phyloP scores from a whole-genome alignment of 768 basidiomycete genomes.

The Hypholoma sublateritium region DNA sequence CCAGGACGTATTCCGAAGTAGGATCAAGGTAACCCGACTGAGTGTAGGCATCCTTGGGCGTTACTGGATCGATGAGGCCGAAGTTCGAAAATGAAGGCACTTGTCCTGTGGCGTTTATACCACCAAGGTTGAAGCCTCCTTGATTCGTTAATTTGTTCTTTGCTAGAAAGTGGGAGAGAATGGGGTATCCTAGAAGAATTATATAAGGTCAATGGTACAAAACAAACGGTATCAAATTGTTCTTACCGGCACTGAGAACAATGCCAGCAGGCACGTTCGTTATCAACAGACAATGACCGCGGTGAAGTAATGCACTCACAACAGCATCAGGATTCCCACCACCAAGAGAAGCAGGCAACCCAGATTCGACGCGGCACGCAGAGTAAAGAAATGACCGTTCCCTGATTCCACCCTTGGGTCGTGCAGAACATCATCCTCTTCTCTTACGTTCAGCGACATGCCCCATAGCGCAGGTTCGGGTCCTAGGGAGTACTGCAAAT shows the following conservation, averaged over 20 bases:
- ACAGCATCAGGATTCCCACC: conserved; percentile 45
- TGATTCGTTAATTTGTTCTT: conserved; percentile 38
- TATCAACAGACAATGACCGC: background rate
- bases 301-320: conserved; percentile 40
- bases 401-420: conserved; percentile 42
- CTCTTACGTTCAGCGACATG: conserved; percentile 41
- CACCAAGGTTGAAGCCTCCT: conserved; percentile 70
- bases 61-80: conserved; percentile 72
- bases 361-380: conserved; percentile 63
- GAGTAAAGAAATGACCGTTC: conserved; percentile 54
- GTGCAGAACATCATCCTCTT: conserved; percentile 65
- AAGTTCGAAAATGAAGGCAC: conserved; percentile 52
- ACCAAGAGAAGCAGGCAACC: conserved; percentile 65
- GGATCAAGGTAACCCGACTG: conserved; percentile 58
- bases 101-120: conserved; percentile 71
- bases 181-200: conserved; percentile 41
- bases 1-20: conserved; percentile 46
- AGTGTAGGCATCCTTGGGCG: conserved; percentile 54
- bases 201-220: background rate
- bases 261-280: background rate
- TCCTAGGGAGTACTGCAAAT: conserved; percentile 35
- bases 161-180: conserved; percentile 42
- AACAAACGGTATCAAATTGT: background rate
- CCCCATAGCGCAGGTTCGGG: conserved; percentile 52
- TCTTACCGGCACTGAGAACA: conserved; percentile 37